Evolutionary conservation across 2,329 filamentous ascomycete genomes (phyloP), one percentile per base, ranked within the genome.

Genomic region (Pyrenophora tritici-repentis): DNA sequence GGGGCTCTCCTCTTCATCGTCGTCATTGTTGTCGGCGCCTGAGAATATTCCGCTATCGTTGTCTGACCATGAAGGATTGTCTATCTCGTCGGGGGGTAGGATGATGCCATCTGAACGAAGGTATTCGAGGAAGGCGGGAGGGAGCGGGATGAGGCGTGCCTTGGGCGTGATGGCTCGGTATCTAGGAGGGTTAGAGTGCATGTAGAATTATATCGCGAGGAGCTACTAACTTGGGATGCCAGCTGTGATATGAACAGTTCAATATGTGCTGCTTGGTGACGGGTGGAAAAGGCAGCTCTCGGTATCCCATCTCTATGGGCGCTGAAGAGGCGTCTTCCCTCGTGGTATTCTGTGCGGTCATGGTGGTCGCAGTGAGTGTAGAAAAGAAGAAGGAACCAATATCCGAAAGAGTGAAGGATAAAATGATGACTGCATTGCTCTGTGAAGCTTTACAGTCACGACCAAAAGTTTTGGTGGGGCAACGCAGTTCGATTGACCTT

Each of bases 101-200:
- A 97, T 80, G 63, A 99, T 97, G 60, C 94, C 92, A 68, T 99
- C 94, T 67, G 91, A 89, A 54, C 88, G 89, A 20, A 99, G 86
- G 73, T 97, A 99, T 43, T 87, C 81, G 42, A 97, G 76, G 70
- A 97, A 96, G 3, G 85, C 80, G 3, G 81, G 73, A 0, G 88
- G 83, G 5, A 99, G 81, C 1, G 89, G 86, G 43, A 99, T 87
- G 34, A 96, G 86, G 24, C 89, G 85, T 2, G 93, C 91, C 77
- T 93, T 94, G 36, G 96, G 89, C 29, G 91, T 91, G 40, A 90
- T 82, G 6, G 84, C 79, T 53, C 90, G 87, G 71, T 95, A 96
- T 73, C 86, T 90, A 44, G n/a, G 37, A 13, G 16, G 1, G 2
- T 44, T 18, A 39, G 16, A 17, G 14, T 32, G 13, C 1, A 13